Percentiles rank a stretch among this genome's conserved stretches.
These are phyloP conservation scores for Aspergillus cristatus DNA, from an alignment of 495 filamentous ascomycete genomes.

Conservation along the genomic window DNA sequence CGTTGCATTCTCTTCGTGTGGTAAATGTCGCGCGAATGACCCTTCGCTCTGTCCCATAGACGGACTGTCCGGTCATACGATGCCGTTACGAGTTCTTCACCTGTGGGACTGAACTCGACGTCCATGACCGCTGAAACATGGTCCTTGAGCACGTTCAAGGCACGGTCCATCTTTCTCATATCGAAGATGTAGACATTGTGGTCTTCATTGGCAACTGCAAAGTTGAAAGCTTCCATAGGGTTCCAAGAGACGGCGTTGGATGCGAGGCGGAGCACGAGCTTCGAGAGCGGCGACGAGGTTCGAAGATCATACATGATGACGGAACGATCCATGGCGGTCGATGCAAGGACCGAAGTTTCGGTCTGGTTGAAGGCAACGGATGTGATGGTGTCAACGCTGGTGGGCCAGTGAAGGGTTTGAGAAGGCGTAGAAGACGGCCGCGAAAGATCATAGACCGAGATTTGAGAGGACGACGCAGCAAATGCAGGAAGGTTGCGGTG, in stretches of 20 bases:
- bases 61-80: slow-evolving; percentile 78
- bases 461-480: slow-evolving; percentile 68
- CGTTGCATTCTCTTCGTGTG: slow-evolving; percentile 97
- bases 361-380: slow-evolving; percentile 84
- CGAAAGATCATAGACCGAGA: slow-evolving; percentile 81
- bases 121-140: slow-evolving; percentile 97
- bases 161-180: slow-evolving; percentile 74
- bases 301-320: slow-evolving; percentile 85
- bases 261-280: slow-evolving; percentile 68
- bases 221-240: slow-evolving; percentile 91
- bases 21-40: slow-evolving; percentile 87
- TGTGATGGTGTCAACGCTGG: slow-evolving; percentile 83
- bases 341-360: slow-evolving; percentile 84
- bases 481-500: slow-evolving; percentile 67
- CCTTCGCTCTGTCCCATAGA: slow-evolving; percentile 69
- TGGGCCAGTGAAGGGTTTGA: slow-evolving; percentile 80
- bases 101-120: slow-evolving; percentile 89
- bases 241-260: slow-evolving; percentile 89
- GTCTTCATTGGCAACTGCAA: slow-evolving; percentile 73
- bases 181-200: slow-evolving; percentile 79
- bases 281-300: slow-evolving; percentile 72
- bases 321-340: slow-evolving; percentile 72
- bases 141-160: slow-evolving; percentile 87
- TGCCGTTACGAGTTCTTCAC: slow-evolving; percentile 84
- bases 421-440: slow-evolving; percentile 61